Evolutionary conservation across 106 monocot genomes (phyloP).

Genomic region (Cymbidium sinense): DNA sequence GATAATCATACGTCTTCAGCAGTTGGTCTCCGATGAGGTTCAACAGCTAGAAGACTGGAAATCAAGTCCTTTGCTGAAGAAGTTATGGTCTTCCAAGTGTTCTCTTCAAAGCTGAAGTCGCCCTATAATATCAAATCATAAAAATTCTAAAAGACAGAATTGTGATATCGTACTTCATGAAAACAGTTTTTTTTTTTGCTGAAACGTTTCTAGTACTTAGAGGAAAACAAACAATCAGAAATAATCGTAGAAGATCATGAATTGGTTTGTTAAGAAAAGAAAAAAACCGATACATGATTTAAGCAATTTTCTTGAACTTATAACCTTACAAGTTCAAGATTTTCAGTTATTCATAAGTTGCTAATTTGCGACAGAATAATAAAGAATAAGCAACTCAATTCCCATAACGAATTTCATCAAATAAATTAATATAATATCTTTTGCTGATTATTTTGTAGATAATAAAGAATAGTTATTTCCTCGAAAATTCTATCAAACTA

Average conservation of each 20-base stretch:
- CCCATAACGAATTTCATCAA: background rate
- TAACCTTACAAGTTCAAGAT: background rate
- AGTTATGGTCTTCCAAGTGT: conserved; percentile 63
- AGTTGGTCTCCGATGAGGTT: conserved; percentile 51
- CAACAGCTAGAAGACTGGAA: conserved; percentile 53
- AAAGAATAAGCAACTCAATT: background rate
- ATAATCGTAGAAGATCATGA: background rate
- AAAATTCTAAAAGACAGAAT: background rate
- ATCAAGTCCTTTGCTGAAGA: conserved; percentile 64
- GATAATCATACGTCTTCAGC: conserved; percentile 42
- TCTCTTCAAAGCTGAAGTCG: conserved; percentile 53
- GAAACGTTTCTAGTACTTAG: background rate
- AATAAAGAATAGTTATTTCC: background rate
- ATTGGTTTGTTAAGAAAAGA: background rate
- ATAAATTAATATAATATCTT: background rate
- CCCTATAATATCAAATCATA: conserved; percentile 25
- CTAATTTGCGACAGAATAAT: background rate
- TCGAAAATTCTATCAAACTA: too few relatives aligned
- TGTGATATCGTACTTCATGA: background rate
- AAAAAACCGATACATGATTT: background rate
- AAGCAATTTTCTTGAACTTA: background rate
- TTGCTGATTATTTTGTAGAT: background rate
- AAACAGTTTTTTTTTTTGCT: background rate
- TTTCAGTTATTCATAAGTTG: background rate
- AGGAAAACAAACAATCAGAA: background rate